A percentile compares a stretch with the other conserved stretches of the same genome.
phyloP scores from a whole-genome alignment of 345 rosid genomes.

The Ceriops decandra region DNA sequence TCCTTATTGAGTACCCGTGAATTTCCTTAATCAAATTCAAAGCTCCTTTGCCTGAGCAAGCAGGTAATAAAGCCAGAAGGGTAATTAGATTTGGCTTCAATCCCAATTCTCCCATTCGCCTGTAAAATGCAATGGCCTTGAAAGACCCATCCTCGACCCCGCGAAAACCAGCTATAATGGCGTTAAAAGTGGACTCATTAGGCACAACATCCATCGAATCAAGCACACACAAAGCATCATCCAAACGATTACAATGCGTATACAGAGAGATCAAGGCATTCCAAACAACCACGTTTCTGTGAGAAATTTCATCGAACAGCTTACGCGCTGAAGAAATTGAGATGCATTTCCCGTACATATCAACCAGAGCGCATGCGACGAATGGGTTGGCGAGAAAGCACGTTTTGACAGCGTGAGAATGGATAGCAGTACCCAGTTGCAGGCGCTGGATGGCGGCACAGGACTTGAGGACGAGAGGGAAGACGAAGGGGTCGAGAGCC shows the following conservation, averaged over 20 bases:
- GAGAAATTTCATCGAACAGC: slow-evolving; percentile 59
- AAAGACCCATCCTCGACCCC: slow-evolving; percentile 42
- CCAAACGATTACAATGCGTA: slow-evolving; percentile 28
- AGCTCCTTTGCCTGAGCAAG: slow-evolving; percentile 39
- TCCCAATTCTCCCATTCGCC: slow-evolving; percentile 41
- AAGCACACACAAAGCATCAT: slow-evolving; percentile 38
- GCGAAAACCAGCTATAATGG: slow-evolving; percentile 42
- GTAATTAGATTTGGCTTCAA: slow-evolving; percentile 57
- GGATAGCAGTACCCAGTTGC: slow-evolving; percentile 40
- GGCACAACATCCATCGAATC: slow-evolving; percentile 48
- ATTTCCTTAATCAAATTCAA: slow-evolving; percentile 46
- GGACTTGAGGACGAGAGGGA: slow-evolving; percentile 59
- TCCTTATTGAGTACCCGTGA: slow-evolving; percentile 51
- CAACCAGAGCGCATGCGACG: slow-evolving; percentile 46
- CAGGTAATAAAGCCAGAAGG: slow-evolving; percentile 51
- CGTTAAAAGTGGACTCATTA: slow-evolving; percentile 47
- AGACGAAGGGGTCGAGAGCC: slow-evolving; percentile 54
- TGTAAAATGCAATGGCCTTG: slow-evolving; percentile 45
- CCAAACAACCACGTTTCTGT: slow-evolving; percentile 50
- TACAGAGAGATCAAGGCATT: slow-evolving; percentile 53
- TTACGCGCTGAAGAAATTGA: slow-evolving; percentile 44
- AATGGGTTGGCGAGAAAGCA: slow-evolving; percentile 45
- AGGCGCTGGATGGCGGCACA: slow-evolving; percentile 47
- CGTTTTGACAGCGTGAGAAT: slow-evolving; percentile 39
- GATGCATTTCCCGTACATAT: slow-evolving; percentile 50